Conservation (phyloP, 106 monocot genomes). For the Acorus calamus region DNA sequence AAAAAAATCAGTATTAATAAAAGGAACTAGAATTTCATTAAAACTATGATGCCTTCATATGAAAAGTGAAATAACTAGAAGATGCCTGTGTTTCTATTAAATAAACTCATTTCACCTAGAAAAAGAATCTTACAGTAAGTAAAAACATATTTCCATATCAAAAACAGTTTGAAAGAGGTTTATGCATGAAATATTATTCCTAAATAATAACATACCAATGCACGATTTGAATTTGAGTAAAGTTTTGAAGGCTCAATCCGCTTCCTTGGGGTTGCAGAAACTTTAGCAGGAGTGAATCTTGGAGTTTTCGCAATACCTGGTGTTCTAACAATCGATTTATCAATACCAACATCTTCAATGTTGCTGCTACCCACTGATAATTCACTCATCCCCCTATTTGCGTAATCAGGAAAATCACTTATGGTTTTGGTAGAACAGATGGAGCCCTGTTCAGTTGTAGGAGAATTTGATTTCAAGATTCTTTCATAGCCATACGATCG, state of each 20-base stretch:
- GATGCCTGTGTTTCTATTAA: too few species aligned
- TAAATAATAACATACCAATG: conserved; percentile 22
- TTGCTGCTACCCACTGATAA: conserved; percentile 42
- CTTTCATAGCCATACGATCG: conserved; percentile 41
- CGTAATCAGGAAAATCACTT: conserved; percentile 30
- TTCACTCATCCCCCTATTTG: conserved; percentile 33
- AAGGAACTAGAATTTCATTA: too few species aligned
- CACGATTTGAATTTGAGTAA: conserved; percentile 23
- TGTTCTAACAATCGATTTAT: conserved; percentile 14
- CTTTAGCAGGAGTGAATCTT: conserved; percentile 34
- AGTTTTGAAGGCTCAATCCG: conserved; percentile 37
- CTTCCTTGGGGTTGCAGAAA: conserved; percentile 41
- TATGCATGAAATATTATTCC: too few species aligned
- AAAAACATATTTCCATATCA: too few species aligned
- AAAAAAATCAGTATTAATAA: too few species aligned
- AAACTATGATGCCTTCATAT: too few species aligned
- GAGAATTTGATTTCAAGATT: conserved; percentile 28
- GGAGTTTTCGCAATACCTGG: conserved; percentile 26
- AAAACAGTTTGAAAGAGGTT: too few species aligned
- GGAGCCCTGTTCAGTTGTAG: conserved; percentile 22
- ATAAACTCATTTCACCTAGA: too few species aligned
- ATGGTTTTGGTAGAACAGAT: conserved; percentile 42
- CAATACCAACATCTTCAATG: conserved; percentile 16
- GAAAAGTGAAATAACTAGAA: too few species aligned
- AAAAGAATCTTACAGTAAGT: too few species aligned